Percentiles rank a stretch among this genome's conserved stretches.
phyloP scores from a whole-genome alignment of 1,284 basidiomycete species.

The Gomphus bonarii region DNA sequence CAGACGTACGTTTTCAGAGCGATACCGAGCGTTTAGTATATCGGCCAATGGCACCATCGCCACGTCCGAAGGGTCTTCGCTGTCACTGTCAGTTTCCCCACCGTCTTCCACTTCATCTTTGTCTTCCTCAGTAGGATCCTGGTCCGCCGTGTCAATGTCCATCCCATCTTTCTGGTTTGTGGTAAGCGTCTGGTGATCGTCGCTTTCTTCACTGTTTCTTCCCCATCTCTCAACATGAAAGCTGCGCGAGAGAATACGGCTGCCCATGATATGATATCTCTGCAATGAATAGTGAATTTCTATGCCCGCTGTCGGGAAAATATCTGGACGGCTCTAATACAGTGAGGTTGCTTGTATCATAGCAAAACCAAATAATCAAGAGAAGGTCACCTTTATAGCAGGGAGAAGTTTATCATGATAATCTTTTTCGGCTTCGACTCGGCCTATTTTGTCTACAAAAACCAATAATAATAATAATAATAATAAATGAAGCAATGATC shows the following conservation, averaged over 20 bases:
- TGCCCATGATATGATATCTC: constrained; percentile 85
- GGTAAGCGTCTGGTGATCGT: constrained; percentile 19
- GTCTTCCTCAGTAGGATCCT: constrained; percentile 18
- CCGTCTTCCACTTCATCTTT: constrained; percentile 28
- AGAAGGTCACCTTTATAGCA: constrained; percentile 42
- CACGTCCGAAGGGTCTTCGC: constrained; percentile 59
- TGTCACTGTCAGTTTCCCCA: constrained; percentile 29
- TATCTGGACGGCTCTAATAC: constrained; percentile 51
- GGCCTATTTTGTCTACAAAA: constrained; percentile 73
- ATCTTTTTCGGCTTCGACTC: constrained; percentile 70
- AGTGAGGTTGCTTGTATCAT: constrained; percentile 3
- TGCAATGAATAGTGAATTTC: constrained; percentile 57
- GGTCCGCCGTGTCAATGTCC: constrained; percentile 37
- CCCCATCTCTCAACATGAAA: constrained; percentile 68
- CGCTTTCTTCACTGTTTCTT: constrained; percentile 23
- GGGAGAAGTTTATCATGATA: constrained; percentile 61
- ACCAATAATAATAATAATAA: no score
- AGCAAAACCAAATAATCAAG: not conserved
- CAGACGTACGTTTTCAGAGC: constrained; percentile 69
- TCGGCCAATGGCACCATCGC: constrained; percentile 98
- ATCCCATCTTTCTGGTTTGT: constrained; percentile 30
- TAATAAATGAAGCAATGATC: not conserved
- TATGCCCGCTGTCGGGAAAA: constrained; percentile 49
- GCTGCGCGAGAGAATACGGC: constrained; percentile 85
- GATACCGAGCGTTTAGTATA: constrained; percentile 83